phyloP scores from a whole-genome alignment of 805 yeast species.

The Candida maltosa region DNA sequence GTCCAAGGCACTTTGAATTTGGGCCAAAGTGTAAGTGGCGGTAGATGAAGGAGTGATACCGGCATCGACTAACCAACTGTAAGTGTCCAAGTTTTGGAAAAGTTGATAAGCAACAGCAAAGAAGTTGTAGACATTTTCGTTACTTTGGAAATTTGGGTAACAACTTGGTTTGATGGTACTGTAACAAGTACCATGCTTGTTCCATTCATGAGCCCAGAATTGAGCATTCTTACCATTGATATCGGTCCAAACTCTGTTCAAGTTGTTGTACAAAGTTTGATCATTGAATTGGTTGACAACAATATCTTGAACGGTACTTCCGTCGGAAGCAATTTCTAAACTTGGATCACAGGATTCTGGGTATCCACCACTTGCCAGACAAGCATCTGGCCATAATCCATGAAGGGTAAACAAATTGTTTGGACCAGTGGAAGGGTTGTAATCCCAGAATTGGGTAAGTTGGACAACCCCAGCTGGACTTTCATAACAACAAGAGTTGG shows the following conservation, averaged over 20 bases:
- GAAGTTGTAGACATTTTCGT: constrained; percentile 52
- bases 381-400: constrained; percentile 48
- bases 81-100: constrained; percentile 50
- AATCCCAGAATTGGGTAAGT: constrained; percentile 93
- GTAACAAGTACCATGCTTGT: constrained; percentile 93
- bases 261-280: constrained; percentile 48
- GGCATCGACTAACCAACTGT: constrained; percentile 56
- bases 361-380: constrained; percentile 74
- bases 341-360: constrained; percentile 72
- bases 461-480: constrained; percentile 71
- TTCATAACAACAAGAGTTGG: constrained; percentile 85
- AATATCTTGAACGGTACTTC: constrained; percentile 33
- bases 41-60: constrained; percentile 68
- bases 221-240: constrained; percentile 60
- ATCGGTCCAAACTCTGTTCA: constrained; percentile 71
- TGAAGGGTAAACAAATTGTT: constrained; percentile 37
- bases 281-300: constrained; percentile 40
- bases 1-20: constrained; percentile 51
- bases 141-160: constrained; percentile 39
- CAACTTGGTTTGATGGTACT: constrained; percentile 73
- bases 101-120: constrained; percentile 29
- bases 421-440: constrained; percentile 47
- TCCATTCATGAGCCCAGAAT: constrained; percentile 89
- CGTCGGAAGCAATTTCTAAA: constrained; percentile 46
- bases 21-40: constrained; percentile 53